Evolutionary conservation across 225 moss, liverwort and hornwort species (phyloP), one percentile per base, ranked within the genome.

Genomic region (Climacium dendroides): DNA sequence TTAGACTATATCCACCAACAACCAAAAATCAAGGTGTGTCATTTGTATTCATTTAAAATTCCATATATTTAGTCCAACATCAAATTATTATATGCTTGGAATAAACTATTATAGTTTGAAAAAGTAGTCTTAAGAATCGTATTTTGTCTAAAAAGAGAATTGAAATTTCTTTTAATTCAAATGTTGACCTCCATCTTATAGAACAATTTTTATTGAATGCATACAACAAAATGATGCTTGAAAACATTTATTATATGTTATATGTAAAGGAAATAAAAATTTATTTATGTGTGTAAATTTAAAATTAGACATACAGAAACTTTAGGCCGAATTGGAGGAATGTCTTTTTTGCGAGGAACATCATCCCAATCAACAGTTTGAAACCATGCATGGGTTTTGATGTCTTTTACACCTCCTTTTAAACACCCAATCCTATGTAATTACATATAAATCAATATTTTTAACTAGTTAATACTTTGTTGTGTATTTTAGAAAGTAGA

Each of bases 331-430:
- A 98, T 92, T 15, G 97, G 98, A 83, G 98, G 96, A 72, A 81
- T 70, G 26, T 97, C 96, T 84, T 92, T 95, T 48, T 95, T 98
- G 37, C 57, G 28, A 55, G 90, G 39, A 39, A 97, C 93, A 24
- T 25, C 89, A 87, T 92, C 95, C 97, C 98, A 98, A 83, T 98
- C 94, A 63, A 91, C 28, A 59, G 53, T 93, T 57, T 92, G 86
- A 90, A 98, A 98, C 96, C 96, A 98, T 4, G 93, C 89, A 88
- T 98, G 98, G 32, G 90, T 92, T 87, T 96, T 98, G 32, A 98
- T 94, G 69, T 98, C 98, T 54, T 95, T 93, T 34, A 96, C 93
- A 83, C 98, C 98, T 87, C 95, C 95, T 91, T 97, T 98, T 25
- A 98, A 91, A 83, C 95, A 95, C 7, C 98, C 98, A 86, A 98